Conservation (phyloP, 2,329 filamentous ascomycete species). For the Grosmannia serpens region DNA sequence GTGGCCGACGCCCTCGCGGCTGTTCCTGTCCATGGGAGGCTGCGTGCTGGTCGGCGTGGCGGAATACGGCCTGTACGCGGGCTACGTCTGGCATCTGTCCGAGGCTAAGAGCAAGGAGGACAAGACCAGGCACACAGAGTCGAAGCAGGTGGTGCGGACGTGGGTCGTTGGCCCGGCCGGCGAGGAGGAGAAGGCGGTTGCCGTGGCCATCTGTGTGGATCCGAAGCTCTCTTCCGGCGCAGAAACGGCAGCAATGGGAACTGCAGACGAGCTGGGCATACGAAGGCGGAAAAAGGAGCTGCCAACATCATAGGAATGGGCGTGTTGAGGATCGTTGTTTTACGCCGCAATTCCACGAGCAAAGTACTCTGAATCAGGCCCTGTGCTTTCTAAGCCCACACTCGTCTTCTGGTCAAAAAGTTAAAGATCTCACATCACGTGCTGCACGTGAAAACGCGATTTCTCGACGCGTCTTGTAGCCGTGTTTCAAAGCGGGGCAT, state of each 20-base stretch:
- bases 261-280: background rate
- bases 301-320: background rate
- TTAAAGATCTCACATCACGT: too few relatives aligned
- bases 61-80: constrained; percentile 66
- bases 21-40: constrained; percentile 61
- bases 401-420: too few relatives aligned
- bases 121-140: constrained; percentile 45
- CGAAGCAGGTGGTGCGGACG: constrained; percentile 57
- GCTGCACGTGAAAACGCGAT: background rate
- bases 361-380: too few relatives aligned
- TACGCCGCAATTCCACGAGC: too few relatives aligned
- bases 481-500: background rate
- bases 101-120: constrained; percentile 55
- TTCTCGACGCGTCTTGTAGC: background rate
- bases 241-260: background rate
- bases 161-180: constrained; percentile 48
- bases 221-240: background rate
- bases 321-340: too few relatives aligned
- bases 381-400: too few relatives aligned
- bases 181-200: constrained; percentile 11
- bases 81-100: constrained; percentile 60
- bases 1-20: constrained; percentile 59
- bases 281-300: background rate
- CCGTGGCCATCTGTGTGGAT: background rate
- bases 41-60: constrained; percentile 60